Evolutionary conservation across 1,284 basidiomycete species (phyloP), one percentile per base, ranked within the genome.

Genomic region (Fomitopsis pinicola): DNA sequence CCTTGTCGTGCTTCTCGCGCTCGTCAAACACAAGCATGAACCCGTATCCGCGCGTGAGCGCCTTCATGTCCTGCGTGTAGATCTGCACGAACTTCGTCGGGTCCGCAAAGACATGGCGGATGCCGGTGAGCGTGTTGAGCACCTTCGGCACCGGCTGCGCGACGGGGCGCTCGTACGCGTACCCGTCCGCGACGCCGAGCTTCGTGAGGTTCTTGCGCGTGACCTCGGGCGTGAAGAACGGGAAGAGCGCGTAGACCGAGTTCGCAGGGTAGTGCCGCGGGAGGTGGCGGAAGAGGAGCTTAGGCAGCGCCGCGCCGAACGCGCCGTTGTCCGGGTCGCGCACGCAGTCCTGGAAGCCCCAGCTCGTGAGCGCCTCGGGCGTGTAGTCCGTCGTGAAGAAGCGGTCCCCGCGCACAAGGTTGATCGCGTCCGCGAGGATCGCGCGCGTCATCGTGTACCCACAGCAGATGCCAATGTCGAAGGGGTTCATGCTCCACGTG

Each of bases 401-500:
- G 22, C 88, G 82, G 69, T 94, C 91, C 8, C 92, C 72, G 28
- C 74, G 70, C n/a, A 78, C 89, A 76, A 94, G 78, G 57, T 82
- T 84, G 44, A 94, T 87, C 5, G 94, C 94, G 70, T 95, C 93
- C 17, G 88, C 82, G n/a, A 95, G 78, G 66, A 95, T 95, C 19
- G 91, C 89, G 36, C 94, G 82, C 7, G 90, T 91, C 68, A 94
- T 91, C 7, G 93, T 94, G 77, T 88, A 94, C 26, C 92, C 92
- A n/a, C 91, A 91, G 72, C 91, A 92, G 3, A 93, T 71, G 14
- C 93, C 94, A 67, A 86, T 83, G 74, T 82, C 80, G 57, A 88
- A 76, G 7, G 87, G 86, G 66, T 89, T 80, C 61, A 89, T 76
- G 61, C 84, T 78, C 86, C 87, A 89, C 48, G 75, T 71, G 61